Base-by-base conservation (phyloP, 139 green algal genomes). In the Chlamydomonas incerta region DNA sequence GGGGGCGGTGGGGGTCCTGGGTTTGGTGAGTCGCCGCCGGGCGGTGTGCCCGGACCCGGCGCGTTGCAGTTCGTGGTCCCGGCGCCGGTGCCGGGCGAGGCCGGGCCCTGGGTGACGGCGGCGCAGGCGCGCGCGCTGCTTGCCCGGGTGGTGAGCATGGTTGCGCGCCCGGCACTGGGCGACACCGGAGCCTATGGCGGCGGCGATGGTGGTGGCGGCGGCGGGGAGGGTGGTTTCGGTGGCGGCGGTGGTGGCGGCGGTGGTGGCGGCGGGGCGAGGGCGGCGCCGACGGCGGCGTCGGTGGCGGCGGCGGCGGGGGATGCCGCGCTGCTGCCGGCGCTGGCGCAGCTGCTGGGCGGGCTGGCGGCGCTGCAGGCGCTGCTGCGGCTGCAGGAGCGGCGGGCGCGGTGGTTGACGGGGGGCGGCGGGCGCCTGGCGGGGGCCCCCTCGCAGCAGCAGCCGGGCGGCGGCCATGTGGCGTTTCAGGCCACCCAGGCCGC, bases 101-200 rank as follows among this genome's bases (percentile, higher is more conserved):
- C 8, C 41, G 63, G 41, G 15, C 17, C 77, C 23, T 83, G 77
- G 77, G 77, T 83, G 35, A 74, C 63, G 6, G 35, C 77, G 6
- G 29, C 29, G 23, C 58, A 74, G 41, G 77, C 63, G 17, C 74
- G 77, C 63, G 41, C 67, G 29, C 34, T 17, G 26, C 63, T 83
- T 11, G 18, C 62, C 0, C 50, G 52, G 46, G 77, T n/a, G 6
- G 63, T 60, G 29, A 41, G 5, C n/a, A 24, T 41, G 41, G 63
- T 65, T 41, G 63, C 65, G 46, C 41, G 29, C n/a, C 28, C 60
- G n/a, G 46, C 65, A n/a, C 31, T 83, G 41, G 41, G 77, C 6
- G 62, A 74, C 0, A 8, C 5, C 0, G 28, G 0, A 15, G 77
- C 41, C 6, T 29, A 0, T 15, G 77, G 46, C 21, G 77, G 46